Percentiles rank a stretch among this genome's conserved stretches.
These are phyloP conservation scores for Aspergillus sp. DNA, from an alignment of 2,329 filamentous ascomycete genomes.

Conservation along the genomic window DNA sequence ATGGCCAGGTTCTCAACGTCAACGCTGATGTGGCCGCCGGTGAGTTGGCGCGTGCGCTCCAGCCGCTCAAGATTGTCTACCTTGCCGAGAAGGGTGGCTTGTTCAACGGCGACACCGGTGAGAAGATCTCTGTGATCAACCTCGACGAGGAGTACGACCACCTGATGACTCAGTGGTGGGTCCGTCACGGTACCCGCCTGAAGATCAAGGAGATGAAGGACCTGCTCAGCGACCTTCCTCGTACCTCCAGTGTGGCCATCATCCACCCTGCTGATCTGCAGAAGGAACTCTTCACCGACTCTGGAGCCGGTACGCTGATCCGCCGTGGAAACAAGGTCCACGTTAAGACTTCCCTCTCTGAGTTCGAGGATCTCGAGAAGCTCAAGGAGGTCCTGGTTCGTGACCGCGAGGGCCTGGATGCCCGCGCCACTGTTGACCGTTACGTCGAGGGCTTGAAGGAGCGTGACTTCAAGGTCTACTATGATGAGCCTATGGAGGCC, in stretches of 20 bases:
- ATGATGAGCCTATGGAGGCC: conserved; percentile 90
- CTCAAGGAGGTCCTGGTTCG: conserved; percentile 81
- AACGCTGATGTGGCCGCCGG: conserved; percentile 97
- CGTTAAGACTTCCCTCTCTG: conserved; percentile 67
- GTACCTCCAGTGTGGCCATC: conserved; percentile 92
- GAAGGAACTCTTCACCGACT: conserved; percentile 96
- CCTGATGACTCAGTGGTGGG: conserved; percentile 92
- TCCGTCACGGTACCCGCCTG: conserved; percentile 87
- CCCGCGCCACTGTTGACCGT: conserved; percentile 78
- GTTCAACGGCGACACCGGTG: conserved; percentile 87
- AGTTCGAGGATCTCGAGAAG: conserved; percentile 74
- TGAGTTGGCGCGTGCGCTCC: conserved; percentile 82
- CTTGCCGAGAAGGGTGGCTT: conserved; percentile 97
- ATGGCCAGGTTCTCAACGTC: conserved; percentile 93
- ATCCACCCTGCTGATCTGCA: conserved; percentile 95
- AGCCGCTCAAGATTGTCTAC: conserved; percentile 97
- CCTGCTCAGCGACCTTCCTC: conserved; percentile 81
- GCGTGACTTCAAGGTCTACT: conserved; percentile 87
- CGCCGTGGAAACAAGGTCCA: conserved; percentile 87
- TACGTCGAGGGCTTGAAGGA: conserved; percentile 78
- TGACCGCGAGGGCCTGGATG: conserved; percentile 79
- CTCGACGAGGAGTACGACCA: conserved; percentile 93
- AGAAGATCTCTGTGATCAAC: conserved; percentile 97
- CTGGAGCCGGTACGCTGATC: conserved; percentile 89
- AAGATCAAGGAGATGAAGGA: conserved; percentile 99